A percentile compares a stretch with the other conserved stretches of the same genome.
phyloP scores from a whole-genome alignment of 805 yeast genomes.

The Starmerella asiatica region DNA sequence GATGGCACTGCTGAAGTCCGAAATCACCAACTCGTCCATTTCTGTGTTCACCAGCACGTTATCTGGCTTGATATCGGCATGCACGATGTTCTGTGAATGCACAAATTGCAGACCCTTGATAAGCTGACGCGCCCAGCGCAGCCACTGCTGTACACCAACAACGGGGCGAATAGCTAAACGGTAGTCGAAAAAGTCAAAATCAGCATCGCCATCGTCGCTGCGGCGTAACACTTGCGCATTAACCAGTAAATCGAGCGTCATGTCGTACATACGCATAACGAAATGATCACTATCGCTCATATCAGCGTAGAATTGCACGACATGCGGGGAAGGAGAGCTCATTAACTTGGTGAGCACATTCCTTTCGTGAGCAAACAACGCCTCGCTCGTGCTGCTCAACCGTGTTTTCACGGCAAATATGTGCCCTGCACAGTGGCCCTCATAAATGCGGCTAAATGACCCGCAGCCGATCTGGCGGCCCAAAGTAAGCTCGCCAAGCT shows the following conservation, averaged over 20 bases:
- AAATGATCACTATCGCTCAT: constrained; percentile 13
- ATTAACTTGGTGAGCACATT: constrained; percentile 10
- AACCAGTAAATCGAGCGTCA: constrained; percentile 9
- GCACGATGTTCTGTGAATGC: constrained; percentile 27
- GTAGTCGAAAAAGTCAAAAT: constrained; percentile 15
- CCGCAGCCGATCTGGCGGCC: constrained; percentile 42
- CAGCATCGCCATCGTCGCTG: constrained; percentile 1
- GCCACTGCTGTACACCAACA: constrained; percentile 21
- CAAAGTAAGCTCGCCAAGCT: constrained; percentile 25
- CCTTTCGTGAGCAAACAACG: constrained; percentile 12
- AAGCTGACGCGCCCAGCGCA: constrained; percentile 22
- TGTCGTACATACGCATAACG: constrained; percentile 17
- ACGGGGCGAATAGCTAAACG: constrained; percentile 15
- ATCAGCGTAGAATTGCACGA: constrained; percentile 14
- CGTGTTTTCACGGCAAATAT: constrained; percentile 53
- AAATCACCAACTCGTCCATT: constrained; percentile 28
- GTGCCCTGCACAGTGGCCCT: constrained; percentile 37
- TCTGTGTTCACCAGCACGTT: constrained; percentile 29
- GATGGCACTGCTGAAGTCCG: constrained; percentile 33
- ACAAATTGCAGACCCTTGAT: constrained; percentile 19
- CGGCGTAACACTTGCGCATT: constrained; percentile 1
- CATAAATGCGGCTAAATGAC: constrained; percentile 79
- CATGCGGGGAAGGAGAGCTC: not conserved
- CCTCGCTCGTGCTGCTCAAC: constrained; percentile 11
- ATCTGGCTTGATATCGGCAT: constrained; percentile 38